These are phyloP conservation scores for Psilocybe cubensis DNA, from an alignment of 768 basidiomycete genomes.

Conservation along the genomic window DNA sequence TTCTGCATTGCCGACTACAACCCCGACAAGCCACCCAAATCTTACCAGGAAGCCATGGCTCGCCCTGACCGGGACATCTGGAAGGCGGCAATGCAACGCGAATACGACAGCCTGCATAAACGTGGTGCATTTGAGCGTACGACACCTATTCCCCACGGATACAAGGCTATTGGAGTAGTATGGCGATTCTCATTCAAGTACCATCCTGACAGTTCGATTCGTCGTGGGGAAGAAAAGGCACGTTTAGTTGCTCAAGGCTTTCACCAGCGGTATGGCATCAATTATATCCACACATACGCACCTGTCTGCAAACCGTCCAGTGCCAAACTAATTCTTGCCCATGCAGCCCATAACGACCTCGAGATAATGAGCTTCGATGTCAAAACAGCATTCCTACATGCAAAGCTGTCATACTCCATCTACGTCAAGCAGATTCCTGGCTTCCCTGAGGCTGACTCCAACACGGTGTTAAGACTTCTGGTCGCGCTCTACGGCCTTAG, in stretches of 20 bases:
- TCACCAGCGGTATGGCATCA: conserved; percentile 29
- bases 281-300: conserved; percentile 38
- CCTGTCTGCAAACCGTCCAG: conserved; percentile 28
- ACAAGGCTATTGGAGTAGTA: conserved; percentile 28
- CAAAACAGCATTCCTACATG: conserved; percentile 31
- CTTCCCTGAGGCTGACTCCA: conserved; percentile 18
- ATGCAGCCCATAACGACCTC: conserved; percentile 20
- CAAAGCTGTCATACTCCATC: conserved; percentile 19
- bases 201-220: conserved; percentile 36
- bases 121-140: conserved; percentile 30
- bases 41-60: conserved; percentile 18
- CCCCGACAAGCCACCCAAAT: conserved; percentile 19
- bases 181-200: conserved; percentile 44
- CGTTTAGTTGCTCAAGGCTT: conserved; percentile 28
- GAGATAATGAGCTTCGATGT: conserved; percentile 29
- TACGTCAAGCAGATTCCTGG: conserved; percentile 23
- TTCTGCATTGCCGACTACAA: conserved; percentile 9
- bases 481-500: conserved; percentile 37
- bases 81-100: conserved; percentile 24
- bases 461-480: conserved; percentile 15
- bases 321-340: conserved; percentile 27
- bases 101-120: conserved; percentile 20
- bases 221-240: conserved; percentile 29
- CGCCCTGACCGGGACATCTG: conserved; percentile 24
- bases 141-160: conserved; percentile 22